Evolutionary conservation across 106 monocot genomes (phyloP).

Genomic region (Dendrobium nobile): DNA sequence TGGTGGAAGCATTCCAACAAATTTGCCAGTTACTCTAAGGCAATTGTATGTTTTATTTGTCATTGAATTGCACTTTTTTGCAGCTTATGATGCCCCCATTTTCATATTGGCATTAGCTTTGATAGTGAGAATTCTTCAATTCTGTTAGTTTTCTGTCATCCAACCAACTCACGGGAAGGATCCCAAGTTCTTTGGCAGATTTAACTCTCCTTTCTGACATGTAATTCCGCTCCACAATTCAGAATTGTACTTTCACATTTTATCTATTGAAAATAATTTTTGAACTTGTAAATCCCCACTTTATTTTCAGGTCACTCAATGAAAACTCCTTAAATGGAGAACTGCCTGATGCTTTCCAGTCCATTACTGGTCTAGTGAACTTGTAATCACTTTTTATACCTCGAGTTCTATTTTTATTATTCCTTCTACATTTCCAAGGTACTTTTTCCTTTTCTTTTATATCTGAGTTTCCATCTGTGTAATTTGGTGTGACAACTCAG

Average conservation of each 20-base stretch:
- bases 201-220: constrained; percentile 57
- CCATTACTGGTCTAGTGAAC: constrained; percentile 56
- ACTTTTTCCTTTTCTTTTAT: background rate
- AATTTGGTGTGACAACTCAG: constrained; percentile 23
- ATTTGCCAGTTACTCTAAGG: constrained; percentile 58
- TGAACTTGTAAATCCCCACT: background rate
- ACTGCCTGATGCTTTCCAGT: constrained; percentile 75
- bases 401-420: background rate
- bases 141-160: constrained; percentile 75
- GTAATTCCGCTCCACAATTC: constrained; percentile 24
- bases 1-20: constrained; percentile 77
- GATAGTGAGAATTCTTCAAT: background rate
- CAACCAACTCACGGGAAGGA: constrained; percentile 66
- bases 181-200: constrained; percentile 59
- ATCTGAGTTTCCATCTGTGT: background rate
- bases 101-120: background rate
- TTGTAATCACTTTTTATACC: constrained; percentile 35
- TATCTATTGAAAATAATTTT: background rate
- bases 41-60: constrained; percentile 52
- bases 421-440: constrained; percentile 1
- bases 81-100: background rate
- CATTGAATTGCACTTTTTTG: background rate
- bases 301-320: constrained; percentile 57
- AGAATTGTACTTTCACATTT: background rate
- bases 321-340: constrained; percentile 62